Evolutionary conservation across 129 eudicot species (phyloP).

Genomic region (Ambrosia trifida): DNA sequence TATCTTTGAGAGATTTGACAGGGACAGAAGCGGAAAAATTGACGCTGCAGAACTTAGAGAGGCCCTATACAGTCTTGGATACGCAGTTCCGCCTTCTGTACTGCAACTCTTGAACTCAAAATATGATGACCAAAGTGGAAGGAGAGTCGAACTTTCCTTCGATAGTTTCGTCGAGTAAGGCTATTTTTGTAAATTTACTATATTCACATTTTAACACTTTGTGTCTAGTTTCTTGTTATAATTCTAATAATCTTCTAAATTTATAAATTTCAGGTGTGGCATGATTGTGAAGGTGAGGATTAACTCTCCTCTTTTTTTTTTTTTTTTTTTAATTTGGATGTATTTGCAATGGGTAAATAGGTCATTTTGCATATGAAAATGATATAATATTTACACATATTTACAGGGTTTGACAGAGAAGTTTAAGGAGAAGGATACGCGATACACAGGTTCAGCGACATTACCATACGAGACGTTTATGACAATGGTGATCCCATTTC

Average conservation of each 20-base stretch:
- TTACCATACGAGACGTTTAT: constrained; percentile 70
- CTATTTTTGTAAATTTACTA: constrained; percentile 6
- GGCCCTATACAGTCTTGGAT: constrained; percentile 79
- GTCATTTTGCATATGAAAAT: constrained; percentile 1
- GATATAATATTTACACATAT: not conserved
- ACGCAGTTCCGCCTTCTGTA: constrained; percentile 74
- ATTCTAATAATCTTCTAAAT: constrained; percentile 1
- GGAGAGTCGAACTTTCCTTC: constrained; percentile 55
- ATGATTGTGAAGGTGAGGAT: constrained; percentile 92
- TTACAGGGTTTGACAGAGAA: constrained; percentile 87
- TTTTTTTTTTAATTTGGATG: too few relatives aligned
- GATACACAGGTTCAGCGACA: constrained; percentile 76
- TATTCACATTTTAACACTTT: constrained; percentile 3
- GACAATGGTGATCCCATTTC: constrained; percentile 82
- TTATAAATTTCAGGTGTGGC: constrained; percentile 67
- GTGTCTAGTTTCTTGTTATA: not conserved
- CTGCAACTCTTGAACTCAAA: constrained; percentile 65
- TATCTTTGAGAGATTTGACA: constrained; percentile 85
- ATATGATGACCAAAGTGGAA: constrained; percentile 68
- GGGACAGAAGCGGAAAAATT: constrained; percentile 86
- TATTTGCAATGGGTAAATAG: constrained; percentile 4
- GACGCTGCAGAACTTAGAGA: constrained; percentile 71
- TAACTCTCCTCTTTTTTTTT: too few relatives aligned
- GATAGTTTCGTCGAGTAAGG: constrained; percentile 89
- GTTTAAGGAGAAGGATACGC: constrained; percentile 85